Evolutionary conservation across 192 early-diverging fungal genomes (phyloP), one percentile per base, ranked within the genome.

Genomic region (Kickxella alabastrina): DNA sequence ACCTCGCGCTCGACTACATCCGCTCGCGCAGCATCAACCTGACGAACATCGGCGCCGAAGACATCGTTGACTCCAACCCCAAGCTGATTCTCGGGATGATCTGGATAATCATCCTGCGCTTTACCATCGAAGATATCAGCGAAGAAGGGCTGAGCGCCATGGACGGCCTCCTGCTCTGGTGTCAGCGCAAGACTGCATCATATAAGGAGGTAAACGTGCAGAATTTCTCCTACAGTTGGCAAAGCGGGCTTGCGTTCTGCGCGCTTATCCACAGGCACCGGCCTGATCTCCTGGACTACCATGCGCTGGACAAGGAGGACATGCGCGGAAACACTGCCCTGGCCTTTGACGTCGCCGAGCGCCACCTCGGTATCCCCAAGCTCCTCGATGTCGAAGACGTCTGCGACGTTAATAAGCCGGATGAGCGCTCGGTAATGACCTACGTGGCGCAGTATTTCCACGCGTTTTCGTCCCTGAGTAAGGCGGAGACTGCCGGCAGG

Each of bases 401-500:
- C 17, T 91, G 92, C 48, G 95, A 97, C 66, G 85, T 88, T 17
- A 62, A 78, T 49, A 96, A 93, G 78, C 93, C 93, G 21, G 95
- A 98, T 75, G 93, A 98, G 56, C 80, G 88, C 22, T 98, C 95
- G 7, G 84, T 98, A 14, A 98, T 97, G 92, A 97, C 95, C 25
- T 98, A 98, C 48, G 92, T 96, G 15, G 93, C 95, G 10, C 89
- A 95, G 72, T 98, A 96, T 64, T 98, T 95, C 81, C 95, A 98
- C 58, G 95, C 95, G 7, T 96, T 98, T 47, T 93, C 92, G 14
- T 83, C 85, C 26, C 76, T 93, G 14, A 88, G 88, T 42, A 68
- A 64, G 25, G 82, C 92, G 7, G 94, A 90, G 54, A 84, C 84
- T 21, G 93, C 95, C 9, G 92, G 92, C 17, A 79, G 95, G 42